Evolutionary conservation across 176 grass and related monocot genomes (phyloP).

Genomic region (Raddia distichophylla): DNA sequence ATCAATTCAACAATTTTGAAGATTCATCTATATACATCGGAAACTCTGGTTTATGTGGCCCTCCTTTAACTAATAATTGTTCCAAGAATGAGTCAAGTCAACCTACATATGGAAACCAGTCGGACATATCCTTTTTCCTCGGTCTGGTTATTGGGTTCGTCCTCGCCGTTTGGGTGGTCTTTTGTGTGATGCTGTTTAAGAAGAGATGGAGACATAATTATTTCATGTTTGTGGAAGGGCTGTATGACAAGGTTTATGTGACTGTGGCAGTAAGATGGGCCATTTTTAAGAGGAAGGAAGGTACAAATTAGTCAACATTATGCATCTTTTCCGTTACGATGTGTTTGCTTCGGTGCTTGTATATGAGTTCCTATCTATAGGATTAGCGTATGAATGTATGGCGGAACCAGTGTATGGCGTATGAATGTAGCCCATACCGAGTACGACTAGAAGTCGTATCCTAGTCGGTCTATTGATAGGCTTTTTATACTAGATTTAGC

Average conservation of each 20-base stretch:
- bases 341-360: not conserved
- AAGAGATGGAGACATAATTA: conserved; percentile 41
- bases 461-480: too few relatives aligned
- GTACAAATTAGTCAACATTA: not conserved
- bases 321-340: not conserved
- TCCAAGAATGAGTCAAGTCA: not conserved
- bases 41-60: conserved; percentile 52
- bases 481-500: too few relatives aligned
- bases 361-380: not conserved
- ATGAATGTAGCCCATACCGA: not conserved
- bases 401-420: too few relatives aligned
- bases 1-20: conserved; percentile 34
- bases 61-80: conserved; percentile 38
- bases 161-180: conserved; percentile 35
- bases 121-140: conserved; percentile 27
- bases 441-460: too few relatives aligned
- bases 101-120: not conserved
- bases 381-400: not conserved
- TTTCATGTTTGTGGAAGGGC: conserved; percentile 35
- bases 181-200: conserved; percentile 44
- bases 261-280: not conserved
- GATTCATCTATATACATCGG: conserved; percentile 44
- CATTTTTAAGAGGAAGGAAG: conserved; percentile 11
- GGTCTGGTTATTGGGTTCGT: conserved; percentile 40
- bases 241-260: conserved; percentile 35